These are phyloP conservation scores for Caloboletus firmus DNA, from an alignment of 1,284 basidiomycete genomes.

Conservation along the genomic window DNA sequence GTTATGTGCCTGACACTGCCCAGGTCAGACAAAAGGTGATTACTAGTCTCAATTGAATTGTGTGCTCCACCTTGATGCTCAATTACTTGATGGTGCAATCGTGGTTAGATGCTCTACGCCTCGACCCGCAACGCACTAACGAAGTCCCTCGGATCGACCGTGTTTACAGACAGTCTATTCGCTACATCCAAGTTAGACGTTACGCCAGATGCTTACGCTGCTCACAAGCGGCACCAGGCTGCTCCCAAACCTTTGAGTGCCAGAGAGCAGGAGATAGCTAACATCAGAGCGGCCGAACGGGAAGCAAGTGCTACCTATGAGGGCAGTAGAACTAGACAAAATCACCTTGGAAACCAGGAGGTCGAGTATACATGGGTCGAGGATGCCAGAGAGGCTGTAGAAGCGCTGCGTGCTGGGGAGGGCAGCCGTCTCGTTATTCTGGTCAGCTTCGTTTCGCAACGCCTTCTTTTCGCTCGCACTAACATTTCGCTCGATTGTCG, in stretches of 20 bases:
- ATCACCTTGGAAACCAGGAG: conserved; percentile 52
- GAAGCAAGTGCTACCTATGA: conserved; percentile 52
- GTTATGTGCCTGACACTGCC: conserved; percentile 75
- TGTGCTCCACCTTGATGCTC: not conserved
- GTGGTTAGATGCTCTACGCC: conserved; percentile 87
- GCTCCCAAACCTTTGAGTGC: conserved; percentile 81
- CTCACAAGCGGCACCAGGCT: conserved; percentile 68
- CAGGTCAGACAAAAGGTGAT: conserved; percentile 74
- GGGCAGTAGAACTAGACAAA: conserved; percentile 55
- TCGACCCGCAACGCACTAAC: conserved; percentile 74
- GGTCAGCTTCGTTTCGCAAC: conserved; percentile 40
- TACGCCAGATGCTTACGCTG: conserved; percentile 66
- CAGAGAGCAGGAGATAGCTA: conserved; percentile 77
- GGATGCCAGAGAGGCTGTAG: conserved; percentile 64
- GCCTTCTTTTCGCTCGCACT: not conserved
- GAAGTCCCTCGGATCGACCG: conserved; percentile 72
- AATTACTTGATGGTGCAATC: not conserved
- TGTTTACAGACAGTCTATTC: conserved; percentile 79
- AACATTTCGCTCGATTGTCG: not conserved
- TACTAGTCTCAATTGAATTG: not conserved
- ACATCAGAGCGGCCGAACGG: conserved; percentile 72
- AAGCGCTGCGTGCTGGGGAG: conserved; percentile 50
- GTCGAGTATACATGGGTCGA: conserved; percentile 64
- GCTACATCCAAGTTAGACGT: conserved; percentile 75
- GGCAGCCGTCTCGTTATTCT: conserved; percentile 59